phyloP scores from a whole-genome alignment of 2,329 filamentous ascomycete species.

The Boeremia exigua region DNA sequence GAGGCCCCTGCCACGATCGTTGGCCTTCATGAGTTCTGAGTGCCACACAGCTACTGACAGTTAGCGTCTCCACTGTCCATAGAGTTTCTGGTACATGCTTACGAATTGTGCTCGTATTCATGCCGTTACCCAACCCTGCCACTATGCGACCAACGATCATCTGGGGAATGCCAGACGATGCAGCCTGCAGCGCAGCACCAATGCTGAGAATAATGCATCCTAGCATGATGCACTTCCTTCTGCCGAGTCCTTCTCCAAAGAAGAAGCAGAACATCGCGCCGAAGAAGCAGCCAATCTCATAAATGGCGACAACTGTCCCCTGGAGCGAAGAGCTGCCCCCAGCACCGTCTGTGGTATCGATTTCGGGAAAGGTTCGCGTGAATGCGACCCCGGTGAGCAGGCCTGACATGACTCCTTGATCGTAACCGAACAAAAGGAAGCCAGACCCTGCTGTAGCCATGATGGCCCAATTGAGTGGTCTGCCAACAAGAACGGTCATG shows the following conservation, averaged over 20 bases:
- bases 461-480: not conserved
- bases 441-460: not conserved
- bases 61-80: too few relatives aligned
- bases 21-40: too few relatives aligned
- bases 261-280: too few relatives aligned
- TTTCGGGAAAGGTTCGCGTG: slow-evolving; percentile 39
- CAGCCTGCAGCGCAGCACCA: too few relatives aligned
- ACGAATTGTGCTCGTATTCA: not conserved
- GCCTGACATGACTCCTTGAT: slow-evolving; percentile 65
- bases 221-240: too few relatives aligned
- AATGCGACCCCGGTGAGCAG: slow-evolving; percentile 71
- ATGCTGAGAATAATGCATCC: too few relatives aligned
- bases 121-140: not conserved
- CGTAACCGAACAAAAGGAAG: not conserved
- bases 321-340: not conserved
- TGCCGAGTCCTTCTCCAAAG: too few relatives aligned
- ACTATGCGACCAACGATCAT: not conserved
- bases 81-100: not conserved
- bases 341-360: not conserved
- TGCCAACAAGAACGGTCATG: not conserved
- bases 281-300: too few relatives aligned
- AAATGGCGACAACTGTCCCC: too few relatives aligned
- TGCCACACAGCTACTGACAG: too few relatives aligned
- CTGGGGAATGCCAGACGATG: too few relatives aligned
- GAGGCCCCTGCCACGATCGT: too few relatives aligned